Conservation (phyloP, 768 basidiomycete genomes). For the Ephemerocybe angulata region DNA sequence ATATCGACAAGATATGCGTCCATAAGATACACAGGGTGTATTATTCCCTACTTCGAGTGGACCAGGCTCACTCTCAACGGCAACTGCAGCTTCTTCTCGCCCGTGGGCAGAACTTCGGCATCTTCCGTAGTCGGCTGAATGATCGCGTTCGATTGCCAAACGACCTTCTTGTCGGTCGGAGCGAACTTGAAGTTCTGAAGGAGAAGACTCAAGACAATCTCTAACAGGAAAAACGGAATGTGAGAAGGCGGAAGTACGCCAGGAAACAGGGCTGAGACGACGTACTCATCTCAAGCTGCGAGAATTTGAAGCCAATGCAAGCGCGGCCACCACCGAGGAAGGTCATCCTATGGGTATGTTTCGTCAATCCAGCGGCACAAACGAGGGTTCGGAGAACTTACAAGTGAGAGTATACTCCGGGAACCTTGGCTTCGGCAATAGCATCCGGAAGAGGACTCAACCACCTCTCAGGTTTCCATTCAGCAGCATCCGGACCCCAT, state of each 20-base stretch:
- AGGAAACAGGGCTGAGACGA: neutral
- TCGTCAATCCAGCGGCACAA: neutral
- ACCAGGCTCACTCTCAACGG: neutral
- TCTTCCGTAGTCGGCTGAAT: neutral
- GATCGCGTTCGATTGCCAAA: constrained; percentile 8
- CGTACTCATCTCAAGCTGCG: constrained; percentile 38
- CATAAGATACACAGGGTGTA: neutral
- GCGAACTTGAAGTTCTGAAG: constrained; percentile 4
- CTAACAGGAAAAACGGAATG: neutral
- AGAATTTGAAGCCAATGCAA: constrained; percentile 46
- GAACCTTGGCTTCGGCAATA: constrained; percentile 14
- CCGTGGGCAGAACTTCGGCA: neutral
- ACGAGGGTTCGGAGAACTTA: constrained; percentile 10
- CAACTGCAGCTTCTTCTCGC: neutral
- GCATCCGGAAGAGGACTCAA: constrained; percentile 28
- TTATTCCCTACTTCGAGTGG: neutral
- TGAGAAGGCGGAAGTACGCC: neutral
- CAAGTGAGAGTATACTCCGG: constrained; percentile 36
- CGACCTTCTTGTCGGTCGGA: neutral
- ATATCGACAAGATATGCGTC: no score
- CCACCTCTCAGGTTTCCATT: constrained; percentile 39
- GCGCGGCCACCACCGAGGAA: constrained; percentile 6
- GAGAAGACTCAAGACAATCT: constrained; percentile 8
- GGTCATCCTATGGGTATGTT: constrained; percentile 28
- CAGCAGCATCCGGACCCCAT: constrained; percentile 34